Base-by-base conservation (phyloP, 371 early-diverging fungal genomes). In the Gilbertella persicaria region DNA sequence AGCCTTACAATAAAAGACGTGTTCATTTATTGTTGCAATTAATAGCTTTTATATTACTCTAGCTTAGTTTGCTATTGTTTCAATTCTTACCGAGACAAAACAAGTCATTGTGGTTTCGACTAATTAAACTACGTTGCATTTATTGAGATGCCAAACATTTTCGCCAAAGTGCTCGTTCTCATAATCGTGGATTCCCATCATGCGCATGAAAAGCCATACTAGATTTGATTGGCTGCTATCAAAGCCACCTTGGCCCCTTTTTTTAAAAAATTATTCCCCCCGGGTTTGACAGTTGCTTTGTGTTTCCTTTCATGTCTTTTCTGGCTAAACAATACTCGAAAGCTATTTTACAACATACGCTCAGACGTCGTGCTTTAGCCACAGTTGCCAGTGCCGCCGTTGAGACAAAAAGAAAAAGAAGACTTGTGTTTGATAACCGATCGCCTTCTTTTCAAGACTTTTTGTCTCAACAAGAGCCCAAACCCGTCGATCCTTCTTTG, bases 391-490 rank as follows among this genome's bases (percentile, higher is more conserved):
- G 50, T 20, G 29, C n/a, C 24, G 23, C 39, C 33, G 59, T 48
- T 41, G 14, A 17, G 2, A 47, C 30, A 49, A 38, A 36, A 12
- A 43, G 16, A 12, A 45, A 55, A 33, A 69, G 69, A 55, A 73
- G 79, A 45, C 58, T 88, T 20, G 74, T 88, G 20, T 85, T 88
- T 53, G 82, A 84, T 42, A 88, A 86, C 51, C 71, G 83, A 13
- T 75, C 83, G 1, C 87, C 87, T 12, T 84, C 85, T 0, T 71
- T 88, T 3, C 84, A 87, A 50, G 86, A 88, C 53, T 86, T 88
- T 4, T 58, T 50, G 20, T 43, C 45, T 21, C 44, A 58, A 41
- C 58, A 21, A 45, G 26, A 44, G 8, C 19, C 37, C 46, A 50
- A 62, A 28, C 51, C 65, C 19, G 19, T 67, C 3, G 61, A 66